These are phyloP conservation scores for Tylopilus sp. DNA, from an alignment of 768 basidiomycete genomes.

Conservation along the genomic window DNA sequence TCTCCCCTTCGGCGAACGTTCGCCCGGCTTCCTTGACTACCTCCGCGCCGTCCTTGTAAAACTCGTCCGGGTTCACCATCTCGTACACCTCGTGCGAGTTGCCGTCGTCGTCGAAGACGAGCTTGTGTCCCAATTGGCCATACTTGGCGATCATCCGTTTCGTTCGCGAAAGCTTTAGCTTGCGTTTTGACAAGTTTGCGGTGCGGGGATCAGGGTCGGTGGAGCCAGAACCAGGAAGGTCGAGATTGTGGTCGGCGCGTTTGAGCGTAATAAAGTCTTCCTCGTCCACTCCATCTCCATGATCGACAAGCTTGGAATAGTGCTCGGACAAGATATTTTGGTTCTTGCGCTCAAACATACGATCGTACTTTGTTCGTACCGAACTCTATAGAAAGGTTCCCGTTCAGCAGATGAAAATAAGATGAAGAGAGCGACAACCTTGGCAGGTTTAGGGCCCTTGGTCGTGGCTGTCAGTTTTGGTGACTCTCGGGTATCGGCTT, in stretches of 20 bases:
- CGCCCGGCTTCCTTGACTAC: conserved; percentile 64
- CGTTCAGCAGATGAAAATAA: neutral
- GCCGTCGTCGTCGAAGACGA: conserved; percentile 91
- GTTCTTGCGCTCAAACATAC: conserved; percentile 97
- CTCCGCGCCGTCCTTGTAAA: conserved; percentile 61
- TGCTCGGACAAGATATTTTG: conserved; percentile 89
- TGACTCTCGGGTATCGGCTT: conserved; percentile 11
- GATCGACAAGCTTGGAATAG: conserved; percentile 84
- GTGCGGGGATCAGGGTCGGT: conserved; percentile 33
- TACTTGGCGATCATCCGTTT: conserved; percentile 68
- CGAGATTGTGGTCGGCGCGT: conserved; percentile 85
- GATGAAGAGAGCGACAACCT: conserved; percentile 35
- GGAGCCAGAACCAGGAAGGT: conserved; percentile 41
- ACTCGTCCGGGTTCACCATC: conserved; percentile 71
- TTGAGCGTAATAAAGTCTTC: conserved; percentile 95
- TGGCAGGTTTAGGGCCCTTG: conserved; percentile 29
- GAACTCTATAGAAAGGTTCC: conserved; percentile 26
- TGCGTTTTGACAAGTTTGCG: conserved; percentile 80
- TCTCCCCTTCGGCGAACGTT: conserved; percentile 71
- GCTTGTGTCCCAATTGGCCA: conserved; percentile 61
- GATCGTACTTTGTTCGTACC: conserved; percentile 91
- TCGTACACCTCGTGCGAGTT: conserved; percentile 79
- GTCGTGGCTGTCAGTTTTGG: neutral
- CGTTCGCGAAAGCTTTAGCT: conserved; percentile 67
- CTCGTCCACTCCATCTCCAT: conserved; percentile 44